phyloP scores from a whole-genome alignment of 805 yeast genomes.

The Clavispora phyllophila region DNA sequence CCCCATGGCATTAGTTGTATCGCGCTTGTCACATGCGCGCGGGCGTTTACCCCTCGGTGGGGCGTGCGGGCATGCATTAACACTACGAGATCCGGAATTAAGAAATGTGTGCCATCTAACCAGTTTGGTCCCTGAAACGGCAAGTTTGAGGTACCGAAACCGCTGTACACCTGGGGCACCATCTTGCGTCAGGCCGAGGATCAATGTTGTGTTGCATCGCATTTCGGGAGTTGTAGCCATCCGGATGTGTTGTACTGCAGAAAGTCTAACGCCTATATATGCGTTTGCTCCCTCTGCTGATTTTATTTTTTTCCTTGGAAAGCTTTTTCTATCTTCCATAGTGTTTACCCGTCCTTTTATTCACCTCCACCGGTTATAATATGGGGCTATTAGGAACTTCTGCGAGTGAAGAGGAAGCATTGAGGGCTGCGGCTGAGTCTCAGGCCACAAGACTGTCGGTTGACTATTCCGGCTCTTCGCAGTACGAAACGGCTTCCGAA shows the following conservation, averaged over 20 bases:
- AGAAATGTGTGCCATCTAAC: too few species aligned
- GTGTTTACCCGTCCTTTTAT: background rate
- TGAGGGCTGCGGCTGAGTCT: conserved; percentile 22
- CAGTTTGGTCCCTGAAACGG: too few species aligned
- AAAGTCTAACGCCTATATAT: too few species aligned
- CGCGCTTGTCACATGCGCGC: too few species aligned
- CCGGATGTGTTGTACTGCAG: background rate
- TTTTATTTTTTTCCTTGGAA: background rate
- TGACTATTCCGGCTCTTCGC: conserved; percentile 13
- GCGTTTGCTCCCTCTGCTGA: background rate
- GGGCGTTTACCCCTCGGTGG: background rate
- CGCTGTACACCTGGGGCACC: too few species aligned
- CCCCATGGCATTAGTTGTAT: too few species aligned
- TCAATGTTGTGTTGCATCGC: too few species aligned
- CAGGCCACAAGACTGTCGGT: background rate
- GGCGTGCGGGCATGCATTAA: too few species aligned
- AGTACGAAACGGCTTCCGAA: conserved; percentile 21
- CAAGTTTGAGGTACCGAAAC: too few species aligned
- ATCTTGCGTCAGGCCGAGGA: too few species aligned
- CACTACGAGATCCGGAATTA: too few species aligned
- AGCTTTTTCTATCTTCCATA: background rate
- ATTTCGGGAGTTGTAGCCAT: too few species aligned
- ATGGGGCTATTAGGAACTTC: conserved; percentile 37
- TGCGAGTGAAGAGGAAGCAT: conserved; percentile 22
- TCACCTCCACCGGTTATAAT: background rate